Base-by-base conservation (phyloP, 2,329 filamentous ascomycete genomes). In the Aspergillus quadricinctus region DNA sequence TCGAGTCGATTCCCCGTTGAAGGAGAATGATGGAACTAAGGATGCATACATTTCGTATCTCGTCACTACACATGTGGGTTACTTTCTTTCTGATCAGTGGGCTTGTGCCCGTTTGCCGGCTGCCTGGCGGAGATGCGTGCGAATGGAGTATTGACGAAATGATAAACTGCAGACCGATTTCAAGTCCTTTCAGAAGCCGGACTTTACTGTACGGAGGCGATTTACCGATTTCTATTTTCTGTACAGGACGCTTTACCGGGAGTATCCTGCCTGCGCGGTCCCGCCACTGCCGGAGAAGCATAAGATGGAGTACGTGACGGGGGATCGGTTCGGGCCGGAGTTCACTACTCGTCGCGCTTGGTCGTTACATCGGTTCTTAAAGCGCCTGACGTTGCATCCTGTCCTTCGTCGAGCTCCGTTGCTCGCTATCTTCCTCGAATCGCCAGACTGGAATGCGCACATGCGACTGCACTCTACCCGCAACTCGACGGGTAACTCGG, bases 211-310 rank as follows among this genome's bases (percentile, higher is more conserved):
- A 60, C 89, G 94, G 60, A 86, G 94, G 64, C 90, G 94, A 69
- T 99, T 97, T 77, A 97, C 93, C 65, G 94, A 99, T 78, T 99
- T 99, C 72, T 88, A 95, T 65, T 99, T 96, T 73, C 85, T 99
- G 60, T 97, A 90, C 79, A 97, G 96, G 76, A 88, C 90, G 31
- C 86, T 99, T 52, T 86, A 83, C 61, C 87, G 87, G 71, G 92
- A 97, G 72, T 97, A 91, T 68, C 90, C 92, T 57, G 90, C 91
- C 77, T 90, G 89, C 74, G 94, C 94, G 49, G 90, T 99, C 3
- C 94, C 94, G 29, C 94, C 94, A 49, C 81, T 99, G 53, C 94
- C 94, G 53, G 94, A 97, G 77, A 99, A 97, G 81, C 93, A 97
- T 80, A 95, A 95, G 77, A 96, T 99, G 90, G 92, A 96, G 70